Percentiles rank a stretch among this genome's conserved stretches.
phyloP scores from a whole-genome alignment of 345 rosid genomes.

The Citrus trifoliata region DNA sequence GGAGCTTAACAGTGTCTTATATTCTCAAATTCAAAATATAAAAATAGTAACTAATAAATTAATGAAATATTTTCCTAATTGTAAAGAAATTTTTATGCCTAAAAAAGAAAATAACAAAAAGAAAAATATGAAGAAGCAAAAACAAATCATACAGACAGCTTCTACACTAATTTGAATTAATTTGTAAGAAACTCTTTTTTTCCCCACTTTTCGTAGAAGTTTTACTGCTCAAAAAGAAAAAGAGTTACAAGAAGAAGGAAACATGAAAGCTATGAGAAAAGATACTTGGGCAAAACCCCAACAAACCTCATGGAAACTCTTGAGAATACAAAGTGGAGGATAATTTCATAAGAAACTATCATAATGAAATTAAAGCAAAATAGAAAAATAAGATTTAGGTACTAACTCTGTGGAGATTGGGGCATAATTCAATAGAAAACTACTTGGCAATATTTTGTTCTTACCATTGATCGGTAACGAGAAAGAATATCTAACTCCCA shows the following conservation, averaged over 20 bases:
- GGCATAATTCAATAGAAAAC: not conserved
- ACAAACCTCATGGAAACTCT: too few relatives aligned
- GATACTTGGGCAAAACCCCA: too few relatives aligned
- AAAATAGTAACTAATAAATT: not conserved
- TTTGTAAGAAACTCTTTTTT: too few relatives aligned
- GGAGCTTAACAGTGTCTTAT: not conserved
- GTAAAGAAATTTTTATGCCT: not conserved
- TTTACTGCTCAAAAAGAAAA: too few relatives aligned
- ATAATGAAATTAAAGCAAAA: not conserved
- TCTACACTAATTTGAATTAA: not conserved
- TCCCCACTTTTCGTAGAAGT: too few relatives aligned
- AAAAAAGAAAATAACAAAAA: not conserved
- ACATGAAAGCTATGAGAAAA: too few relatives aligned
- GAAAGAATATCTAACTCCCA: constrained; percentile 96
- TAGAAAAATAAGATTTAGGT: not conserved
- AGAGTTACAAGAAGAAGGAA: too few relatives aligned
- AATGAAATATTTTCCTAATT: not conserved
- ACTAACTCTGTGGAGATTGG: not conserved
- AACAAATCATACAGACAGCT: not conserved
- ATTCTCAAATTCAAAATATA: not conserved
- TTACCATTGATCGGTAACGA: constrained; percentile 83
- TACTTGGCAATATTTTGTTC: constrained; percentile 14
- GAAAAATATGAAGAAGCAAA: not conserved
- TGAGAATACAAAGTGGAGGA: too few relatives aligned
- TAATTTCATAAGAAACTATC: not conserved